phyloP scores from a whole-genome alignment of 2,329 filamentous ascomycete species.

The Paraphoma chrysanthemicola region DNA sequence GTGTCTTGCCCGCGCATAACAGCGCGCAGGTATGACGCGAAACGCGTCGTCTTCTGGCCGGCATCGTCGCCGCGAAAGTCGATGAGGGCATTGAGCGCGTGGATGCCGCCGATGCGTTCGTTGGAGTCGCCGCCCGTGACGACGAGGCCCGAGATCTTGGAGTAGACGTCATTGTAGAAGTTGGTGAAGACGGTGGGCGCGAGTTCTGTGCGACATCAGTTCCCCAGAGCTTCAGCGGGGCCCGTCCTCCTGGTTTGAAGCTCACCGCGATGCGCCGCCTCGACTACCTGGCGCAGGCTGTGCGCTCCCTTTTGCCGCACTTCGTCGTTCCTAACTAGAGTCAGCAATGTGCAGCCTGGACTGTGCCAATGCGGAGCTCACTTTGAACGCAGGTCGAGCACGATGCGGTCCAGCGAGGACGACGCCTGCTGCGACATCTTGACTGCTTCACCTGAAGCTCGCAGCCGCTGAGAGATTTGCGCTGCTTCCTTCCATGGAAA shows the following conservation, averaged over 20 bases:
- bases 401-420: constrained; percentile 59
- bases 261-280: constrained; percentile 56
- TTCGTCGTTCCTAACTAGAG: constrained; percentile 51
- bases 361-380: constrained; percentile 29
- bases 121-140: constrained; percentile 84
- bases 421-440: constrained; percentile 47
- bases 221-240: constrained; percentile 15
- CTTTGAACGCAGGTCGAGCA: constrained; percentile 65
- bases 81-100: constrained; percentile 89
- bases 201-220: constrained; percentile 66
- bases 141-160: constrained; percentile 74
- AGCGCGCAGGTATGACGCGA: constrained; percentile 86
- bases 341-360: constrained; percentile 15
- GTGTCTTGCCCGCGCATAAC: constrained; percentile 91
- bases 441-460: constrained; percentile 46
- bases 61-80: constrained; percentile 96
- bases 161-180: constrained; percentile 72
- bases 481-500: constrained; percentile 43
- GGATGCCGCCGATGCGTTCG: constrained; percentile 89
- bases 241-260: constrained; percentile 8
- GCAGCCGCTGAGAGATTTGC: constrained; percentile 29
- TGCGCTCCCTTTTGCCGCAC: constrained; percentile 53
- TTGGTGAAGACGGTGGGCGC: constrained; percentile 78
- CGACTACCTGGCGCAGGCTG: constrained; percentile 52
- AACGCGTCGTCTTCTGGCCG: constrained; percentile 91